Base-by-base conservation (phyloP, 768 basidiomycete species). In the Suillus subluteus region DNA sequence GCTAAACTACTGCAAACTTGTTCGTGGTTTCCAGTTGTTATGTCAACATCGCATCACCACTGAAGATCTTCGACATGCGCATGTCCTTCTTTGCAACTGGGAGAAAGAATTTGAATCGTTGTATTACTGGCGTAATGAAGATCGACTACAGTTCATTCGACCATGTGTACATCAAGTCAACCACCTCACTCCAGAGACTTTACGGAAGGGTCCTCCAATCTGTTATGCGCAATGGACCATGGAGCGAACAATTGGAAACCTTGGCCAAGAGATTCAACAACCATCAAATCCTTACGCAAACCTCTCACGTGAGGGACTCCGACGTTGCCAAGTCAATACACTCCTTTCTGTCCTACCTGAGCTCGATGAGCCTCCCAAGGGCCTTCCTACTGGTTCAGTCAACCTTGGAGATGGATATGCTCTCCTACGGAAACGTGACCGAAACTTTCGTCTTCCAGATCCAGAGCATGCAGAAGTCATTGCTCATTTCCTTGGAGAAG, bases 131-230 rank as follows among this genome's bases (percentile, higher is more conserved):
- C 73, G 69, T 3, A 46, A 58, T 1, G 62, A n/a, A 12, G 70
- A 75, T 54, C 71, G 70, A 23, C 15, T 82, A 6, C 80, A 82
- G 50, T 75, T 82, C 44, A 56, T 76, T 16, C 54, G 69, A 0
- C 80, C 74, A 0, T 66, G 66, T 21, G 65, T 79, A 0, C 81
- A 82, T 63, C 66, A 69, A 18, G 43, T 75, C 12, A 12, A 65
- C 6, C 81, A 82, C 48, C 48, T 50, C 6, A 3, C 23, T 23
- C 23, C 56, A 2, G 73, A 79, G 61, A 70, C 67, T 18, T 18
- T 63, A 18, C 62, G 70, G 1, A 64, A 69, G n/a, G 75, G 78
- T 0, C 75, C 74, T 0, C 58, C 62, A 2, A 65, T 63, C 16
- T 66, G 59, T 9, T 70, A 70, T 48, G 58, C 76, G 6, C 75